Evolutionary conservation across 495 filamentous ascomycete species (phyloP), one percentile per base, ranked within the genome.

Genomic region (Chaetomium cochliodes): DNA sequence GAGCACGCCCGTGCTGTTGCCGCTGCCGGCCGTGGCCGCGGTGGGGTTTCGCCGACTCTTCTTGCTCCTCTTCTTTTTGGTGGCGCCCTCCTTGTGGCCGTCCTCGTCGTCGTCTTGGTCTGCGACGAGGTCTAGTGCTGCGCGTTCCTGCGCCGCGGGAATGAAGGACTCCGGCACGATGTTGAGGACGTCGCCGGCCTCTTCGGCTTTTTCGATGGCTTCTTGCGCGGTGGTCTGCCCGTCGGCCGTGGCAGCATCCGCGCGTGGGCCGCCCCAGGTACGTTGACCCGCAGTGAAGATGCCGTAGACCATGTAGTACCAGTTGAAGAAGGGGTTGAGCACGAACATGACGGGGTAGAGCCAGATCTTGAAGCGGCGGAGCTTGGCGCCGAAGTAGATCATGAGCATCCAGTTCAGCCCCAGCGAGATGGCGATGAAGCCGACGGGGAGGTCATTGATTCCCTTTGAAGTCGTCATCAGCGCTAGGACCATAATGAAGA

Each of bases 261-360:
- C 92, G 66, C 94, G 85, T 23, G 94, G 94, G 5, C 94, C 94
- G 67, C 94, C 94, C 94, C 94, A 98, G 5, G 94, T 98, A 42
- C 94, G 84, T 73, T 97, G 92, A 23, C 93, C 92, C 23, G 94
- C 93, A 6, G 94, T 98, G 74, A 96, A 97, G 37, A 87, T 87
- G 49, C 86, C 86, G 72, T 88, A 88, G 12, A 97, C 89, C 90
- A 97, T 96, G 79, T 98, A 98, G 44, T 92, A 82, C 94, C 94
- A 98, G 76, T 98, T 98, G 83, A 98, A 93, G 73, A 97, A 96
- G 0, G 94, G 94, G 71, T 97, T 97, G 63, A 97, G 72, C 58
- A 96, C 76, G 72, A 98, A 98, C 93, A 98, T 97, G 60, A 98
- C 58, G 0, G 93, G 92, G 72, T 98, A 98, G 1, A 97, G 83